phyloP scores from a whole-genome alignment of 228 moss, liverwort and hornwort species.

The Sphagnum magellanicum region DNA sequence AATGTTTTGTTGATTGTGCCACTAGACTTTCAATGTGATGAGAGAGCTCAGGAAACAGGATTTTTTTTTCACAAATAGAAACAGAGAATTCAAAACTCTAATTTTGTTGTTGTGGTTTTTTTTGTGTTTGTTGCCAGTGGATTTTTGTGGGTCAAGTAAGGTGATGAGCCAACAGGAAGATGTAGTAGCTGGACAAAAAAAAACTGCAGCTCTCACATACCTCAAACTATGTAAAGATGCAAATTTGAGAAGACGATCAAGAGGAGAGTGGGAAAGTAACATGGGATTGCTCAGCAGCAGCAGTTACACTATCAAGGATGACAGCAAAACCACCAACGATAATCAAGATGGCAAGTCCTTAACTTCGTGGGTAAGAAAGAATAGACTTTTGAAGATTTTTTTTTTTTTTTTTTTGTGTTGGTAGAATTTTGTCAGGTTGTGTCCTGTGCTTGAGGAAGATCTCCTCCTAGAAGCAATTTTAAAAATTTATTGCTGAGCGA shows the following conservation, averaged over 20 bases:
- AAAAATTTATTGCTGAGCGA: background rate
- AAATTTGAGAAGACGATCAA: constrained; percentile 16
- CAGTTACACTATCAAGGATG: constrained; percentile 30
- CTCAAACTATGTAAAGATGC: constrained; percentile 37
- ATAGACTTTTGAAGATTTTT: constrained; percentile 7
- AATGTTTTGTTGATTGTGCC: no score
- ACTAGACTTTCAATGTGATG: background rate
- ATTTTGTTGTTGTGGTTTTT: no score
- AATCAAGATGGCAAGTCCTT: constrained; percentile 29
- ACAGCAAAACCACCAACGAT: background rate
- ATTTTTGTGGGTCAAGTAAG: constrained; percentile 20
- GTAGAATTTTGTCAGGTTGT: background rate
- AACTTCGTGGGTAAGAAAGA: constrained; percentile 26
- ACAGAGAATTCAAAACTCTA: background rate
- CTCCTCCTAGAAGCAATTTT: background rate
- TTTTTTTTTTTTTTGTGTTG: background rate
- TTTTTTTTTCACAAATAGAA: background rate
- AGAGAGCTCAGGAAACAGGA: background rate
- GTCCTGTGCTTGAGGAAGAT: constrained; percentile 6
- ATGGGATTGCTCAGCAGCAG: constrained; percentile 66
- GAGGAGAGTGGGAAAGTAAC: constrained; percentile 80
- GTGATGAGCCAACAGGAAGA: no score
- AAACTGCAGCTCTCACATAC: constrained; percentile 32
- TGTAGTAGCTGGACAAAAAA: background rate
- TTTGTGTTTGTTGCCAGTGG: constrained; percentile 13